Percentiles rank a stretch among this genome's conserved stretches.
phyloP scores from a whole-genome alignment of 176 grass and related monocot species.

The Elymus sibiricus region DNA sequence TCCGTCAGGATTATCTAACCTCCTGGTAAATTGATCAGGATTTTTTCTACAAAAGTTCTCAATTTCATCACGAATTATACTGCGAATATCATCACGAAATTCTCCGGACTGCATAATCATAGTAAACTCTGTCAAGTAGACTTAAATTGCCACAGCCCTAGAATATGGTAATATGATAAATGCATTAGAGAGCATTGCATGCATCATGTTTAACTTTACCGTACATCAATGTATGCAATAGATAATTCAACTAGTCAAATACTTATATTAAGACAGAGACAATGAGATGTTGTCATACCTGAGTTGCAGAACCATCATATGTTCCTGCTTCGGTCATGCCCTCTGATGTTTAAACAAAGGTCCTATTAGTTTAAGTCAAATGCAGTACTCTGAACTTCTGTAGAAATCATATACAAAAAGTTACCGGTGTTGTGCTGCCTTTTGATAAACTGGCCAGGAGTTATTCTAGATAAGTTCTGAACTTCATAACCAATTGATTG shows the following conservation, averaged over 20 bases:
- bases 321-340: conserved; percentile 25
- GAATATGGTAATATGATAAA: too few species aligned
- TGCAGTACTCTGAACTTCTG: neutral
- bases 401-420: neutral
- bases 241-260: neutral
- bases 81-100: conserved; percentile 33
- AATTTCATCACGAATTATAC: conserved; percentile 40
- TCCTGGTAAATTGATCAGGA: neutral
- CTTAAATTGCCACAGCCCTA: neutral
- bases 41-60: conserved; percentile 24
- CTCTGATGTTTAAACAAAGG: conserved; percentile 1
- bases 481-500: conserved; percentile 93
- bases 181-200: too few species aligned
- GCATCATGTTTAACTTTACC: too few species aligned
- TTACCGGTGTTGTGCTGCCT: conserved; percentile 34
- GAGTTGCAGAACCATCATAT: conserved; percentile 29
- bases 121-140: conserved; percentile 6
- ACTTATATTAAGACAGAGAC: neutral
- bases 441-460: conserved; percentile 48
- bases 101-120: conserved; percentile 39
- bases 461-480: conserved; percentile 68
- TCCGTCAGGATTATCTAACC: conserved; percentile 9
- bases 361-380: conserved; percentile 7
- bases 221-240: neutral
- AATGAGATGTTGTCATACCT: conserved; percentile 9